Evolutionary conservation across 1,139 yeast species (phyloP).

Genomic region (Scheffersomyces parashehatae): DNA sequence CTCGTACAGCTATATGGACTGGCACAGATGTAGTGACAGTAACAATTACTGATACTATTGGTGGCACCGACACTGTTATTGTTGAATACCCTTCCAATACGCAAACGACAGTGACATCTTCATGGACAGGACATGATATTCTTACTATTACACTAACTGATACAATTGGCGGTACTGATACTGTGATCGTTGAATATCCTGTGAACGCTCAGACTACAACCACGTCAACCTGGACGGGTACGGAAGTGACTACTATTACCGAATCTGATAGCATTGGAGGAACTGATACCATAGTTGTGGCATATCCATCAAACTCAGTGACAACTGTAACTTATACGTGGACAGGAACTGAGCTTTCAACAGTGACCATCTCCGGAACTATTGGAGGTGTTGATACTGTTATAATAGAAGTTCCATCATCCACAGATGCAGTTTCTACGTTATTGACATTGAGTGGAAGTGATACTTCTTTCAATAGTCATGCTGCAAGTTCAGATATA

Average conservation of each 20-base stretch:
- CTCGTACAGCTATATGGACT: slow-evolving; percentile 1
- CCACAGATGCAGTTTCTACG: slow-evolving; percentile 3
- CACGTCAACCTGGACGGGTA: slow-evolving; percentile 7
- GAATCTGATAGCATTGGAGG: slow-evolving; percentile 6
- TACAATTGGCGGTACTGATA: slow-evolving; percentile 13
- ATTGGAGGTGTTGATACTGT: slow-evolving; percentile 12
- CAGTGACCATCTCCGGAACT: slow-evolving; percentile 7
- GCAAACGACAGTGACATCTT: slow-evolving; percentile 13
- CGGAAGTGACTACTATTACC: background rate
- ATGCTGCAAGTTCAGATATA: no score
- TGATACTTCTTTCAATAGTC: no score
- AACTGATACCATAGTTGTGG: slow-evolving; percentile 17
- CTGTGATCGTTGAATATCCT: slow-evolving; percentile 19
- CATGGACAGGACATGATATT: slow-evolving; percentile 15
- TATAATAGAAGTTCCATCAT: slow-evolving; percentile 7
- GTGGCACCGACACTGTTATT: slow-evolving; percentile 16
- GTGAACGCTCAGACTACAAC: slow-evolving; percentile 9
- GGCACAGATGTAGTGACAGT: slow-evolving; percentile 12
- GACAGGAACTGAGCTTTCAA: slow-evolving; percentile 10
- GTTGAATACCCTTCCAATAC: slow-evolving; percentile 20
- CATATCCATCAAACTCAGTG: slow-evolving; percentile 15
- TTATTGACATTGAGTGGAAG: no score
- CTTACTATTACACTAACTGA: slow-evolving; percentile 13
- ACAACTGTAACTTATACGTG: slow-evolving; percentile 14
- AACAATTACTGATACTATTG: slow-evolving; percentile 12